These are phyloP conservation scores for Lepidium sativum DNA, from an alignment of 345 rosid genomes.

Conservation along the genomic window DNA sequence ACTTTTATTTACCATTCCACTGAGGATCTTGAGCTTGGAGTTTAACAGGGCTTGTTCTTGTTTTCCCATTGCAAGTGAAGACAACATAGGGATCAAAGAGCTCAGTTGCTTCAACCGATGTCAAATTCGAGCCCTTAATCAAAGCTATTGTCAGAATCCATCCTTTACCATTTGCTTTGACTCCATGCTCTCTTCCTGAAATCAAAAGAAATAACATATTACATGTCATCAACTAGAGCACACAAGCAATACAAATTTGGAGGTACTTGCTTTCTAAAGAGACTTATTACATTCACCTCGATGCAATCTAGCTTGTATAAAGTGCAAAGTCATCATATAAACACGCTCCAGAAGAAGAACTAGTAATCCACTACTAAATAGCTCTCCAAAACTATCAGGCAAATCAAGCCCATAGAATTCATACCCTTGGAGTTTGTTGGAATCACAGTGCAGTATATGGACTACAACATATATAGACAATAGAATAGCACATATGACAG, in stretches of 20 bases:
- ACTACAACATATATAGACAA: slow-evolving; percentile 45
- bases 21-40: slow-evolving; percentile 70
- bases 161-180: slow-evolving; percentile 68
- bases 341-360: slow-evolving; percentile 56
- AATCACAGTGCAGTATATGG: slow-evolving; percentile 50
- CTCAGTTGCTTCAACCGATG: slow-evolving; percentile 48
- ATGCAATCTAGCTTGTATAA: slow-evolving; percentile 58
- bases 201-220: not conserved
- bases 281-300: slow-evolving; percentile 38
- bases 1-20: slow-evolving; percentile 61
- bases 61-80: slow-evolving; percentile 77
- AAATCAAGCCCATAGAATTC: slow-evolving; percentile 69
- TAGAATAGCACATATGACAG: slow-evolving; percentile 45
- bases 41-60: slow-evolving; percentile 78
- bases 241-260: not conserved
- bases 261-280: not conserved
- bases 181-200: slow-evolving; percentile 61
- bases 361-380: slow-evolving; percentile 48
- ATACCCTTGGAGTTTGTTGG: slow-evolving; percentile 50
- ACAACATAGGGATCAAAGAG: slow-evolving; percentile 72
- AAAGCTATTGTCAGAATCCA: slow-evolving; percentile 90
- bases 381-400: slow-evolving; percentile 88
- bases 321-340: slow-evolving; percentile 54
- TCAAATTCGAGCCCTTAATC: slow-evolving; percentile 59
- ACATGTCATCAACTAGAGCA: not conserved